A percentile compares a stretch with the other conserved stretches of the same genome.
These are phyloP conservation scores for Lodderomyces orthopsilosis DNA, from an alignment of 1,139 yeast species.

Conservation along the genomic window DNA sequence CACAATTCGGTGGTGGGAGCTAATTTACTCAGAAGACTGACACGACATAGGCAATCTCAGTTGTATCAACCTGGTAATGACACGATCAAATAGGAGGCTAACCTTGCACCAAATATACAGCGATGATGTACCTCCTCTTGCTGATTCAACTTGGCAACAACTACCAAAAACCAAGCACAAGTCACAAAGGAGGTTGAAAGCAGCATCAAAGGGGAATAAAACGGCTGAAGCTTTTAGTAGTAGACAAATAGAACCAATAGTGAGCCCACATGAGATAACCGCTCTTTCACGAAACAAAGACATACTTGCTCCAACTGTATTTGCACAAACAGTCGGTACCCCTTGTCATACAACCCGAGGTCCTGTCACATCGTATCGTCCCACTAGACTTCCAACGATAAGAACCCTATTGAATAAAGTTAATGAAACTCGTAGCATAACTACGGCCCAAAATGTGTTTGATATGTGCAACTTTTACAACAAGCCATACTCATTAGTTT, in stretches of 20 bases:
- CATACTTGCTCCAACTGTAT: too few relatives aligned
- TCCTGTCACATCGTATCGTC: background rate
- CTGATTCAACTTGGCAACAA: slow-evolving; percentile 1
- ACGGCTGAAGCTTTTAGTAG: background rate
- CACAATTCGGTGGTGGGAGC: background rate
- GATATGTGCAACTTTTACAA: background rate
- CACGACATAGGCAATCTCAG: background rate
- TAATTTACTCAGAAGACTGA: too few relatives aligned
- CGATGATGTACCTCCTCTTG: background rate
- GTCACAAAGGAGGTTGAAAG: background rate
- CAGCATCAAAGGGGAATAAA: background rate
- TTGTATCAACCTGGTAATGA: too few relatives aligned
- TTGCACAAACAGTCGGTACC: background rate
- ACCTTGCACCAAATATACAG: background rate
- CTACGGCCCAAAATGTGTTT: slow-evolving; percentile 1
- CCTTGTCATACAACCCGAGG: background rate
- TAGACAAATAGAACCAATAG: background rate
- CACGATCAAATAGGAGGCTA: background rate
- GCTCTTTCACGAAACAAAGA: too few relatives aligned
- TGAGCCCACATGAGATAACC: background rate
- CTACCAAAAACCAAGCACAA: background rate
- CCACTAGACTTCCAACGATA: background rate
- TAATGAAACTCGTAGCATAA: background rate
- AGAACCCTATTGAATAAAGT: background rate
- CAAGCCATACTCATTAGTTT: background rate